phyloP scores from a whole-genome alignment of 805 yeast species.

The Teunomyces panamensis region DNA sequence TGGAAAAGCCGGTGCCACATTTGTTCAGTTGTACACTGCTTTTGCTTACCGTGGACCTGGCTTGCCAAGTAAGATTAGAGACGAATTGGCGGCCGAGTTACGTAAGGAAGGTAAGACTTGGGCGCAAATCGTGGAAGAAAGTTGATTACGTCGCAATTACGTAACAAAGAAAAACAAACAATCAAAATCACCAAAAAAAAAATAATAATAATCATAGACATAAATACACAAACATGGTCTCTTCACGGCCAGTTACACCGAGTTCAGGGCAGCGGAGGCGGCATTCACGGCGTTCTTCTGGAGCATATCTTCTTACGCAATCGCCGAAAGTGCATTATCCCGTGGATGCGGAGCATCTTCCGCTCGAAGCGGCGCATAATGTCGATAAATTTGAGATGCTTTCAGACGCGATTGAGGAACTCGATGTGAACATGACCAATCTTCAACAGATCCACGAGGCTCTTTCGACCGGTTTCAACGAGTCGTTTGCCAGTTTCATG shows the following conservation, averaged over 20 bases:
- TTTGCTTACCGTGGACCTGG: conserved; percentile 95
- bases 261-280: conserved; percentile 15
- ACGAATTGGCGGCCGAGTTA: conserved; percentile 47
- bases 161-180: neutral
- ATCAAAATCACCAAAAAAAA: neutral
- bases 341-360: conserved; percentile 36
- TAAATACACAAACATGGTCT: conserved; percentile 7
- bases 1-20: conserved; percentile 92
- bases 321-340: conserved; percentile 48
- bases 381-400: conserved; percentile 42
- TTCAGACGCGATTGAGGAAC: conserved; percentile 49
- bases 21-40: conserved; percentile 81
- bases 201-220: neutral
- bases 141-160: conserved; percentile 35
- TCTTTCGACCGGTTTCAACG: conserved; percentile 62
- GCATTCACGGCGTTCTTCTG: conserved; percentile 14
- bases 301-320: conserved; percentile 20
- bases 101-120: conserved; percentile 76
- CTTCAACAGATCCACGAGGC: conserved; percentile 60
- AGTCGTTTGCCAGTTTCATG: conserved; percentile 70
- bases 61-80: conserved; percentile 47
- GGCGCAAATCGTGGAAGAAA: conserved; percentile 69
- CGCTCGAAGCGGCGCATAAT: conserved; percentile 39
- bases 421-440: conserved; percentile 58
- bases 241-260: conserved; percentile 23